Evolutionary conservation across 1,284 basidiomycete species (phyloP).

Genomic region (Apiotrichum akiyoshidainum): DNA sequence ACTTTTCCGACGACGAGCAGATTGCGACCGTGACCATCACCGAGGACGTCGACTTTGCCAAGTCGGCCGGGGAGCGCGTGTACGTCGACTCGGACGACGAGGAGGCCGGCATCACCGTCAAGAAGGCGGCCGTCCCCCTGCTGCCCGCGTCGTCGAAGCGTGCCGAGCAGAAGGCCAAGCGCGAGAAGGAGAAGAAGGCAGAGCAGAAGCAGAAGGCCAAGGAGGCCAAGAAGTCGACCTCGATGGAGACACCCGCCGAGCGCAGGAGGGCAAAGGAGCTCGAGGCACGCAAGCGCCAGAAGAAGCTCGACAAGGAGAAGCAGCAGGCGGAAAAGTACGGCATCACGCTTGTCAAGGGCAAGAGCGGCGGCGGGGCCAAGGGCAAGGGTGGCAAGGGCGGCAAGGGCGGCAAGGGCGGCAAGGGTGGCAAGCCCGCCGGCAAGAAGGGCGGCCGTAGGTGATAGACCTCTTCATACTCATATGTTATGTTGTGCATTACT

Average conservation of each 20-base stretch:
- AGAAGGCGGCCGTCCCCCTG: conserved; percentile 25
- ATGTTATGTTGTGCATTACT: conserved; percentile 12
- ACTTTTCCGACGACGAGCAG: conserved; percentile 49
- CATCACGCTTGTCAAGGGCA: conserved; percentile 15
- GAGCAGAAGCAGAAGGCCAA: conserved; percentile 28
- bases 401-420: conserved; percentile 21
- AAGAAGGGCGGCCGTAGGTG: conserved; percentile 3
- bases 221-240: conserved; percentile 31
- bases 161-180: conserved; percentile 32
- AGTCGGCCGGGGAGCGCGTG: background rate
- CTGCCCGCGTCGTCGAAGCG: conserved; percentile 42
- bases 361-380: conserved; percentile 5
- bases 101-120: conserved; percentile 10
- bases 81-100: conserved; percentile 8
- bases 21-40: conserved; percentile 50
- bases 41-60: conserved; percentile 48
- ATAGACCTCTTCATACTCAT: background rate
- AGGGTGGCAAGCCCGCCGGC: conserved; percentile 16
- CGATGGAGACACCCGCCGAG: conserved; percentile 44
- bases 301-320: conserved; percentile 46
- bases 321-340: conserved; percentile 18
- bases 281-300: conserved; percentile 39
- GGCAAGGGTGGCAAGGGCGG: conserved; percentile 22
- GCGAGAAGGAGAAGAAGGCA: conserved; percentile 16
- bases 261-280: conserved; percentile 45